Conservation (phyloP, 768 basidiomycete species). For the Tylopilus cervinicoccineus region DNA sequence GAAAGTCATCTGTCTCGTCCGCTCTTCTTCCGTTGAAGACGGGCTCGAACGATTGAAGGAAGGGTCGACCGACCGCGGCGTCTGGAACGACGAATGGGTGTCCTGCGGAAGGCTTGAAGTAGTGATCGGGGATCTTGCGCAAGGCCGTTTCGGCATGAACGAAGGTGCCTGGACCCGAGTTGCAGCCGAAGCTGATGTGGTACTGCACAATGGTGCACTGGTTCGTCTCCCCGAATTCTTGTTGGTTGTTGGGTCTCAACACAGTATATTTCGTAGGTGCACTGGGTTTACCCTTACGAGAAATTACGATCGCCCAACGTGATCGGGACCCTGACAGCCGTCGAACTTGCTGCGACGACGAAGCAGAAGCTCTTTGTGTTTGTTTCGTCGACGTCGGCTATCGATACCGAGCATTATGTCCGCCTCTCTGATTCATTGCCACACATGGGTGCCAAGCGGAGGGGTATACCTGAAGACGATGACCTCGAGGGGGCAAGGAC, state of each 20-base stretch:
- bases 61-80: conserved; percentile 70
- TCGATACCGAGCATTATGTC: conserved; percentile 91
- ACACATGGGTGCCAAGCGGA: conserved; percentile 35
- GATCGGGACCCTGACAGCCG: conserved; percentile 79
- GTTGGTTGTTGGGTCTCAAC: neutral
- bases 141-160: conserved; percentile 69
- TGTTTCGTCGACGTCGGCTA: conserved; percentile 92
- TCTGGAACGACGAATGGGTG: conserved; percentile 89
- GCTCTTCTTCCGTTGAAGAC: conserved; percentile 58
- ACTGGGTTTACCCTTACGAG: conserved; percentile 99
- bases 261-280: conserved; percentile 55
- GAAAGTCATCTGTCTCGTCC: conserved; percentile 92
- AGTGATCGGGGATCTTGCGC: conserved; percentile 78
- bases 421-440: conserved; percentile 72
- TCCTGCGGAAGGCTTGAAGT: conserved; percentile 64
- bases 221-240: conserved; percentile 44
- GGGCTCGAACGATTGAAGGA: conserved; percentile 70
- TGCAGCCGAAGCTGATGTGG: conserved; percentile 68
- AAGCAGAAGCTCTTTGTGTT: conserved; percentile 84
- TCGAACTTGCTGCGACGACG: conserved; percentile 69
- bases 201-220: conserved; percentile 96
- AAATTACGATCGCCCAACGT: conserved; percentile 91
- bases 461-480: conserved; percentile 83
- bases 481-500: conserved; percentile 80
- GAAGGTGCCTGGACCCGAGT: conserved; percentile 62